Conservation (phyloP, 208 protist species). For the Trypanosoma congolense region DNA sequence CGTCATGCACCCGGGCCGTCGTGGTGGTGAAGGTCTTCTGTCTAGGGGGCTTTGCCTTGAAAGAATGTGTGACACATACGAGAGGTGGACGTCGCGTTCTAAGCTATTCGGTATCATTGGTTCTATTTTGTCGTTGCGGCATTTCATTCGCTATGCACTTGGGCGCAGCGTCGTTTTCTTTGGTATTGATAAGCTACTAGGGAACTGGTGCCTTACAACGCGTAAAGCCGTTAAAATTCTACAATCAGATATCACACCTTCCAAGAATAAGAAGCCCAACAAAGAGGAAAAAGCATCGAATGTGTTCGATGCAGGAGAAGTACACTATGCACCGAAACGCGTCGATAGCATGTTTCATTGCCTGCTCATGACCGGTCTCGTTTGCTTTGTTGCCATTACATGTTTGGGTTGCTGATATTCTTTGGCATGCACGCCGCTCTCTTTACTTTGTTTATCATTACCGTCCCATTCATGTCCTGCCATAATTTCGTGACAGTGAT, state of each 20-base stretch:
- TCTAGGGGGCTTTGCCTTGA: slow-evolving; percentile 17
- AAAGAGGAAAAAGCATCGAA: not conserved
- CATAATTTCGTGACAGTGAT: slow-evolving; percentile 28
- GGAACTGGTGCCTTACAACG: not conserved
- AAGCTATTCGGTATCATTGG: slow-evolving; percentile 32
- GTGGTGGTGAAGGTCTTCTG: slow-evolving; percentile 15
- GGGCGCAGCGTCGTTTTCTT: slow-evolving; percentile 48
- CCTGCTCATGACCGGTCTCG: slow-evolving; percentile 20
- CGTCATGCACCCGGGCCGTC: slow-evolving; percentile 49
- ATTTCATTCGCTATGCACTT: slow-evolving; percentile 46
- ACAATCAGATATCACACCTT: not conserved
- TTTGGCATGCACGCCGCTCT: slow-evolving; percentile 39
- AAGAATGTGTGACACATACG: slow-evolving; percentile 33
- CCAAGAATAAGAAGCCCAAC: not conserved
- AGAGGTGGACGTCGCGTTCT: slow-evolving; percentile 28
- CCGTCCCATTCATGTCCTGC: slow-evolving; percentile 24
- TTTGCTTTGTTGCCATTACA: slow-evolving; percentile 33
- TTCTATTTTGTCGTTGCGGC: slow-evolving; percentile 29
- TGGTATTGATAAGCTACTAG: slow-evolving; percentile 55
- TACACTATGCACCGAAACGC: not conserved
- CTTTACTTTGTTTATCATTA: slow-evolving; percentile 32
- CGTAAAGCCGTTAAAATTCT: not conserved
- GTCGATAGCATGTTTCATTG: slow-evolving; percentile 27
- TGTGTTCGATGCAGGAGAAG: not conserved
- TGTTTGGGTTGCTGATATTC: slow-evolving; percentile 39